These are phyloP conservation scores for Yamadazyma aaseri DNA, from an alignment of 1,139 yeast species.

Conservation along the genomic window DNA sequence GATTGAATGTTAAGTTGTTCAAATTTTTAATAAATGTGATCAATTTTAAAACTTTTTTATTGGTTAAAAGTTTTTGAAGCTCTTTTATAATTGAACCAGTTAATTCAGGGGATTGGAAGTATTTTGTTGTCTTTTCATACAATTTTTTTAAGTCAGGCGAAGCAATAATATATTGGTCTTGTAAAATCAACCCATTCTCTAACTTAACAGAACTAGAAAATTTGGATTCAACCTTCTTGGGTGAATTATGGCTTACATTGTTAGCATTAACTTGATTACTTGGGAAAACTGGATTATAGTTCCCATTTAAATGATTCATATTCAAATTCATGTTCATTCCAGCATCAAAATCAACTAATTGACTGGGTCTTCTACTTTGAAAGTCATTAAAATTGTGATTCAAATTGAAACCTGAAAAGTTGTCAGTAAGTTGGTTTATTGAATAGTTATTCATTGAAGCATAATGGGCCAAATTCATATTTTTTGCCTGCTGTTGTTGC, in stretches of 20 bases:
- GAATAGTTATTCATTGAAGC: slow-evolving; percentile 17
- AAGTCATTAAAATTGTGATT: slow-evolving; percentile 40
- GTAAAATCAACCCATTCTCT: slow-evolving; percentile 57
- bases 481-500: slow-evolving; percentile 2
- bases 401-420: slow-evolving; percentile 35
- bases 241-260: background rate
- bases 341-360: slow-evolving; percentile 34
- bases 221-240: background rate
- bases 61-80: slow-evolving; percentile 29
- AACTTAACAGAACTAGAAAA: slow-evolving; percentile 27
- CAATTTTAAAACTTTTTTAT: slow-evolving; percentile 33
- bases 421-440: slow-evolving; percentile 32
- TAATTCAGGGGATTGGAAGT: slow-evolving; percentile 43
- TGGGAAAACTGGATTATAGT: background rate
- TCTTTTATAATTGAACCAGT: slow-evolving; percentile 35
- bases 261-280: background rate
- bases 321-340: background rate
- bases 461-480: slow-evolving; percentile 14
- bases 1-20: slow-evolving; percentile 43
- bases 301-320: background rate
- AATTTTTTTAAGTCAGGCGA: slow-evolving; percentile 47
- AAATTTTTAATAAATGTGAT: slow-evolving; percentile 42
- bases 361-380: slow-evolving; percentile 47
- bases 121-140: slow-evolving; percentile 43
- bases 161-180: slow-evolving; percentile 51